phyloP scores from a whole-genome alignment of 345 rosid genomes.

The Bruguiera sexangula region DNA sequence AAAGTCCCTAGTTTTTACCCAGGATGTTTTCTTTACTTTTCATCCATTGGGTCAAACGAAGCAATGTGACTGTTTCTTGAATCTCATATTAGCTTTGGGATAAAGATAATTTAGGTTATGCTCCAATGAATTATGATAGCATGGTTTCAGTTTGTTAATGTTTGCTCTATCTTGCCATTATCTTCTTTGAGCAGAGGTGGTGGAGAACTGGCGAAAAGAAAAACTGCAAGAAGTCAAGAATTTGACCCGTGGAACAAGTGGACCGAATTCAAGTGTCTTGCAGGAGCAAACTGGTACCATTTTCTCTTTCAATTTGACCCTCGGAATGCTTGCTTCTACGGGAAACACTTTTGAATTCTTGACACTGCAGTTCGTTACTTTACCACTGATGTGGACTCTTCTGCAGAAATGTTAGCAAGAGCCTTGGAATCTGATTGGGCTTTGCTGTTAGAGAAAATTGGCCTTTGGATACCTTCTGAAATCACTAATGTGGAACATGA shows the following conservation, averaged over 20 bases:
- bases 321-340: too few species aligned
- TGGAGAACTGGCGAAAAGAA: slow-evolving; percentile 88
- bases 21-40: too few species aligned
- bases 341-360: background rate
- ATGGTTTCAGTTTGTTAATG: background rate
- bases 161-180: slow-evolving; percentile 10
- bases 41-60: too few species aligned
- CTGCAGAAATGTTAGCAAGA: slow-evolving; percentile 58
- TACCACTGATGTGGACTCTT: slow-evolving; percentile 1
- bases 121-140: background rate
- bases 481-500: slow-evolving; percentile 62
- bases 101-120: too few species aligned
- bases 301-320: slow-evolving; percentile 1
- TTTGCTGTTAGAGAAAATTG: slow-evolving; percentile 72
- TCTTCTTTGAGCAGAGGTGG: slow-evolving; percentile 52
- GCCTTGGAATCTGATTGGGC: slow-evolving; percentile 82
- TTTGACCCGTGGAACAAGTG: slow-evolving; percentile 39
- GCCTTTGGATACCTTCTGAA: slow-evolving; percentile 84
- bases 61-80: background rate
- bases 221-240: slow-evolving; percentile 64
- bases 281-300: slow-evolving; percentile 74
- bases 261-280: slow-evolving; percentile 44
- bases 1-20: too few species aligned
- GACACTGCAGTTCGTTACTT: slow-evolving; percentile 5
- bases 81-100: background rate